Base-by-base conservation (phyloP, 2,329 filamentous ascomycete species). In the Drechslerella coelobrocha region DNA sequence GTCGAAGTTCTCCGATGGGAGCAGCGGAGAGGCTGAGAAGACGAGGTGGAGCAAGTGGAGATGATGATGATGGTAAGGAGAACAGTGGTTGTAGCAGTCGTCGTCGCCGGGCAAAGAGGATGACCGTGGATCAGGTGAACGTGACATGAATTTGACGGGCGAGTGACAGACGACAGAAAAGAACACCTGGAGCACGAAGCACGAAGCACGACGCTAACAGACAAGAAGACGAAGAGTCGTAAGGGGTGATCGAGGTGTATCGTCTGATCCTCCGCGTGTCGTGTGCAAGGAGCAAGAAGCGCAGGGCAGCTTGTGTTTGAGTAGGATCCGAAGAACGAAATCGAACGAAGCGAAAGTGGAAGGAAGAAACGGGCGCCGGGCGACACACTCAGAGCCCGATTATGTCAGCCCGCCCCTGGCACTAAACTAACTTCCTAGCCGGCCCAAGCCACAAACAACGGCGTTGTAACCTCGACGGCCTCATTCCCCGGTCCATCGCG, bases 41-140 rank as follows among this genome's bases (percentile, higher is more conserved):
- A 14, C 34, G 34, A 39, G 34, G 12, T n/a, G 34, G 34, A 14
- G 2, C 12, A 39, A n/a, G 34, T 39, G 4, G 34, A 14, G 12
- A n/a, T 39, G n/a, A n/a, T n/a, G n/a, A n/a, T n/a, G n/a, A n/a
- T n/a, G n/a, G n/a, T n/a, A n/a, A n/a, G n/a, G n/a, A n/a, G n/a
- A n/a, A n/a, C n/a, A 39, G 12, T 39, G 12, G 34, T 39, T 10
- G 34, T 39, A 14, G 34, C 12, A n/a, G 34, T n/a, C 34, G 34
- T 14, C 12, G 34, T 10, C 12, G 34, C 12, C 12, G 34, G 4
- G 5, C 12, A n/a, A 39, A 39, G 34, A n/a, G 12, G 34, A 39
- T 39, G 34, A 39, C 34, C 34, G 34, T 39, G 12, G 34, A 39
- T 39, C 34, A 39, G 34, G 34, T 39, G 34, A 39, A 39, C 34